These are phyloP conservation scores for Dioscorea zingiberensis DNA, from an alignment of 106 monocot genomes.

Conservation along the genomic window DNA sequence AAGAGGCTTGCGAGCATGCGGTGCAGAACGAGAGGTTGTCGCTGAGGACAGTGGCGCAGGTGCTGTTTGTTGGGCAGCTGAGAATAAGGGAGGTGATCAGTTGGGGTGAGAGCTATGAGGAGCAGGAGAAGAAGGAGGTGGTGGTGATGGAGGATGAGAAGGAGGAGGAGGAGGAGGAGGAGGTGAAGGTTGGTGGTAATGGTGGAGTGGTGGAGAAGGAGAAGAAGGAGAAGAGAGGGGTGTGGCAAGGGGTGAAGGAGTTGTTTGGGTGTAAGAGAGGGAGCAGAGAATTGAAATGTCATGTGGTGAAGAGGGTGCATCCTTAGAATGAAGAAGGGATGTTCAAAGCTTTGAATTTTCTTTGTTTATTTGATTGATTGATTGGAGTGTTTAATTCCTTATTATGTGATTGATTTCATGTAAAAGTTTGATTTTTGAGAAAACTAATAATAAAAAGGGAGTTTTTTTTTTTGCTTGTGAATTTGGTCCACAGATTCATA, in stretches of 20 bases:
- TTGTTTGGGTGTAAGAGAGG: conserved; percentile 30
- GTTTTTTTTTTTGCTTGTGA: too few species aligned
- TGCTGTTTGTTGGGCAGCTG: conserved; percentile 26
- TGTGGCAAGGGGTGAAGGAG: conserved; percentile 28
- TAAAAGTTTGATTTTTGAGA: too few species aligned
- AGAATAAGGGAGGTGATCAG: conserved; percentile 20
- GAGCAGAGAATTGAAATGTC: too few species aligned
- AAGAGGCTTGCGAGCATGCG: conserved; percentile 35
- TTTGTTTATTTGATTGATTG: too few species aligned
- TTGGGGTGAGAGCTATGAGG: neutral
- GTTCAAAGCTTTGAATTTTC: too few species aligned
- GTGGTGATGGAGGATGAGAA: neutral
- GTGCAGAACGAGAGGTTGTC: conserved; percentile 34
- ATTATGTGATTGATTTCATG: too few species aligned
- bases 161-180: neutral
- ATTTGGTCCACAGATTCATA: too few species aligned
- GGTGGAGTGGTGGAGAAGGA: conserved; percentile 6
- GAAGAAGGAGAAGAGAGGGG: conserved; percentile 1
- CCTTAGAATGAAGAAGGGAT: too few species aligned
- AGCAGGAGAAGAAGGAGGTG: neutral
- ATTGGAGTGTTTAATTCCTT: too few species aligned
- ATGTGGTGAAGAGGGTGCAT: conserved; percentile 2
- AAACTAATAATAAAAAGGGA: too few species aligned
- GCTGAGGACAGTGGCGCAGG: conserved; percentile 22
- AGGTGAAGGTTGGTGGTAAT: neutral